These are phyloP conservation scores for Hypsizygus marmoreus DNA, from an alignment of 768 basidiomycete species.

Conservation along the genomic window DNA sequence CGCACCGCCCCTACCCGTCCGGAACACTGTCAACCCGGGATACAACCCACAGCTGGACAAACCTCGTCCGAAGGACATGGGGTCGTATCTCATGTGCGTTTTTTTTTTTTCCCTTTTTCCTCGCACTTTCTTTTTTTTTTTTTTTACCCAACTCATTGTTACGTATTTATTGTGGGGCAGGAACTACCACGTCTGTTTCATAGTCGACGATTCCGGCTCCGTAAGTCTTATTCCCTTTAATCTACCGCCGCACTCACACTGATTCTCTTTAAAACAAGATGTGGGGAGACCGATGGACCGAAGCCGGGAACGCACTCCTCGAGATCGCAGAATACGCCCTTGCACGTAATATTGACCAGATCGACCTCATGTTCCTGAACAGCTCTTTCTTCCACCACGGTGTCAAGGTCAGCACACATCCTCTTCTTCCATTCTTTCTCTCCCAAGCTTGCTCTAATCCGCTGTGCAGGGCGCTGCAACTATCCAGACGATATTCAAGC, in stretches of 20 bases:
- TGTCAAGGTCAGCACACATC: too few relatives aligned
- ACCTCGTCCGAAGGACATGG: conserved; percentile 23
- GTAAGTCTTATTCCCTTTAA: conserved; percentile 13
- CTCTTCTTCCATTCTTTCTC: too few relatives aligned
- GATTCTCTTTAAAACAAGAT: conserved; percentile 22
- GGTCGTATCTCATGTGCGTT: conserved; percentile 25
- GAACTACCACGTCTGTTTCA: conserved; percentile 27
- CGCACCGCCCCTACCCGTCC: conserved; percentile 22
- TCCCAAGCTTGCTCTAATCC: too few relatives aligned
- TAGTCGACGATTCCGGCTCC: conserved; percentile 33
- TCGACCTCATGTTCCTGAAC: conserved; percentile 32
- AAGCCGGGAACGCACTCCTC: conserved; percentile 26
- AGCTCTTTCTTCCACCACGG: conserved; percentile 8
- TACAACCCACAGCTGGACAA: conserved; percentile 28
- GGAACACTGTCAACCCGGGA: conserved; percentile 18
- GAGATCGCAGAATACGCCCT: conserved; percentile 34
- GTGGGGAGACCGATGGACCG: conserved; percentile 22
- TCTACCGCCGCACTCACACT: neutral
- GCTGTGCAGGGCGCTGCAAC: conserved; percentile 21
- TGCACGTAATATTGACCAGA: conserved; percentile 19
- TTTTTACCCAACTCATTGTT: too few relatives aligned
- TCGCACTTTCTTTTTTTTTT: neutral
- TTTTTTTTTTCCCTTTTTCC: too few relatives aligned
- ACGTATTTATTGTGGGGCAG: conserved; percentile 14
- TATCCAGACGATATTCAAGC: conserved; percentile 20